phyloP scores from a whole-genome alignment of 176 grass and related monocot genomes.

The Triticum timopheevii region DNA sequence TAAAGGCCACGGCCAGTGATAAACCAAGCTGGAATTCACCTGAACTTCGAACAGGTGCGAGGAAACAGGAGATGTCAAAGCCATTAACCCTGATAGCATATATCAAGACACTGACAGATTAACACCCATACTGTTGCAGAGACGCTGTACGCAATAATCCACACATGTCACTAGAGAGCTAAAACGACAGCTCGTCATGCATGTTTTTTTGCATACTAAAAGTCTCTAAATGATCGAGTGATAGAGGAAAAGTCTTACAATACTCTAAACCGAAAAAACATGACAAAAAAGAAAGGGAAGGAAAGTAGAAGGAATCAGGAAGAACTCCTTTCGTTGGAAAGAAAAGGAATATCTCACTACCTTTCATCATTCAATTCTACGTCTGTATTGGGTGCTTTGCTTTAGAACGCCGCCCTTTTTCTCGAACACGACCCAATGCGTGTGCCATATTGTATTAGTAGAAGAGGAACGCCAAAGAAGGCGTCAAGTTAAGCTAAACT shows the following conservation, averaged over 20 bases:
- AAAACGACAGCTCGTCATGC: conserved; percentile 3
- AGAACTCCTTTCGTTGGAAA: conserved; percentile 12
- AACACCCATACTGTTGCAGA: conserved; percentile 8
- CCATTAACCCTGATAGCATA: background rate
- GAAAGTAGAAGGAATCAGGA: conserved; percentile 2
- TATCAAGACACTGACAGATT: background rate
- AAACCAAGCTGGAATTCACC: conserved; percentile 1
- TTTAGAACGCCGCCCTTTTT: background rate
- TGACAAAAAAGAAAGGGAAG: background rate
- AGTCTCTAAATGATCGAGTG: background rate
- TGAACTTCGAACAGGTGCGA: background rate
- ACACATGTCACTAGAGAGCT: conserved; percentile 17
- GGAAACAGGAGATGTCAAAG: background rate
- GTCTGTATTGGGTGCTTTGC: conserved; percentile 17
- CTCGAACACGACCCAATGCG: background rate
- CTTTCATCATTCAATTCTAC: conserved; percentile 25
- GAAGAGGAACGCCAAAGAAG: background rate
- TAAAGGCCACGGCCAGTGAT: background rate
- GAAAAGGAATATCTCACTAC: conserved; percentile 12
- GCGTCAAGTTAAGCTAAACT: background rate
- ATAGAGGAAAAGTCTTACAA: conserved; percentile 11
- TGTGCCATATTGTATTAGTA: background rate
- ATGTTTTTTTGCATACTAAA: conserved; percentile 12
- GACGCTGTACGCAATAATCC: conserved; percentile 4
- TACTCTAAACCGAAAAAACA: background rate